These are phyloP conservation scores for Populus hybrid DNA, from an alignment of 441 rosid genomes.

Conservation along the genomic window DNA sequence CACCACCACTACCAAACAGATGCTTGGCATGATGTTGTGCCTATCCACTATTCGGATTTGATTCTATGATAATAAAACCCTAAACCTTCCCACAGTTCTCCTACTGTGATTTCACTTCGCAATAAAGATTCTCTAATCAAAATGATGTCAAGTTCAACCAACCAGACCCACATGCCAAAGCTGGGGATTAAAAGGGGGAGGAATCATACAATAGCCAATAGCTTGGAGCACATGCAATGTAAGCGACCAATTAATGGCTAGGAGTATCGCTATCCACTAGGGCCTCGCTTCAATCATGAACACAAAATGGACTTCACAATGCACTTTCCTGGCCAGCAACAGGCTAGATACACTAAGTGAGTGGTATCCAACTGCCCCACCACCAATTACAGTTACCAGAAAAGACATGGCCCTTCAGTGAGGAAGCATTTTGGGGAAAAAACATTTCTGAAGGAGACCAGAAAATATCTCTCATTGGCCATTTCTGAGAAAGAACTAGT, in stretches of 20 bases:
- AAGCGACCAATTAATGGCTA: conserved; percentile 3
- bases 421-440: not conserved
- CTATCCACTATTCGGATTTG: not conserved
- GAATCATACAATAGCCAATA: not conserved
- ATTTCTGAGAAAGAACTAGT: not conserved
- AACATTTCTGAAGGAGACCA: not conserved
- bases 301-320: not conserved
- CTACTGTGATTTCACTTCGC: not conserved
- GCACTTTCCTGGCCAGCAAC: not conserved
- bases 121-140: not conserved
- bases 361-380: not conserved
- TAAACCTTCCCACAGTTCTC: not conserved
- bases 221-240: not conserved
- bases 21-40: not conserved
- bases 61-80: not conserved
- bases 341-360: conserved; percentile 1
- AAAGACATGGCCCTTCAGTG: not conserved
- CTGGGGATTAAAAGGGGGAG: not conserved
- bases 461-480: not conserved
- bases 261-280: not conserved
- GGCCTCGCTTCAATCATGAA: not conserved
- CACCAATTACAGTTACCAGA: not conserved
- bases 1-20: not conserved
- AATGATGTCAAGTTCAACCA: not conserved
- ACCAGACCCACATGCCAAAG: not conserved